Percentiles rank a stretch among this genome's conserved stretches.
Conservation (phyloP, 1,284 basidiomycete species). For the Papiliotrema nemorosa region DNA sequence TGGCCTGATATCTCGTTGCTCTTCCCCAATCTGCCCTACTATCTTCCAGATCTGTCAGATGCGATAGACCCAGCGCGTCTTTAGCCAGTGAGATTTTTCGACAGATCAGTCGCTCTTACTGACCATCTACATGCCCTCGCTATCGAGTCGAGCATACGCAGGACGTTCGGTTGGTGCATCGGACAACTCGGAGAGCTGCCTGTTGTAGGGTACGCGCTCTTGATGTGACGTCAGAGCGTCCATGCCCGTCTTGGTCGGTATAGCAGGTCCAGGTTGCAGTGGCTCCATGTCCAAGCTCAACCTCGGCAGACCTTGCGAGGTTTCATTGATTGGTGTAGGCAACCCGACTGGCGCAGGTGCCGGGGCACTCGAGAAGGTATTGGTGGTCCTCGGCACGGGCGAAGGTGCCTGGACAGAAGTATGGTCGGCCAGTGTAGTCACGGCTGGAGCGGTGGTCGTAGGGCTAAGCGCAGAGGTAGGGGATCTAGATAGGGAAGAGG, state of each 20-base stretch:
- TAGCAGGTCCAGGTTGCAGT: slow-evolving; percentile 7
- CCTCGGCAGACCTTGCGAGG: slow-evolving; percentile 16
- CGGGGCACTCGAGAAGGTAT: neutral
- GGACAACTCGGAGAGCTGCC: neutral
- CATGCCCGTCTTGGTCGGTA: neutral
- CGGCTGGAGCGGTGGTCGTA: slow-evolving; percentile 15
- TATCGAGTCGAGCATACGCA: slow-evolving; percentile 25
- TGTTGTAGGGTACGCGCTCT: neutral
- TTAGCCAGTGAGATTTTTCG: too few relatives aligned
- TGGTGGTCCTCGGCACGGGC: neutral
- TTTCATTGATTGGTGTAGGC: slow-evolving; percentile 1
- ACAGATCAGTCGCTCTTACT: too few relatives aligned
- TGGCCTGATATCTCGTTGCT: too few relatives aligned
- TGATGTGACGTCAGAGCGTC: neutral
- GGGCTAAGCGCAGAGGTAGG: slow-evolving; percentile 13
- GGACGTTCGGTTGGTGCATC: slow-evolving; percentile 6
- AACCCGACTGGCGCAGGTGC: neutral
- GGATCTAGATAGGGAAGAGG: neutral
- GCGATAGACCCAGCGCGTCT: too few relatives aligned
- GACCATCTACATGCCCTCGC: slow-evolving; percentile 13
- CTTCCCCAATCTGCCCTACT: too few relatives aligned
- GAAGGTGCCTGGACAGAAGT: slow-evolving; percentile 7
- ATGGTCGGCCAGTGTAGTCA: slow-evolving; percentile 20
- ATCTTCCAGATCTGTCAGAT: too few relatives aligned
- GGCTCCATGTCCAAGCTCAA: slow-evolving; percentile 34